Evolutionary conservation across 805 yeast species (phyloP).

Genomic region (Candida anglica): DNA sequence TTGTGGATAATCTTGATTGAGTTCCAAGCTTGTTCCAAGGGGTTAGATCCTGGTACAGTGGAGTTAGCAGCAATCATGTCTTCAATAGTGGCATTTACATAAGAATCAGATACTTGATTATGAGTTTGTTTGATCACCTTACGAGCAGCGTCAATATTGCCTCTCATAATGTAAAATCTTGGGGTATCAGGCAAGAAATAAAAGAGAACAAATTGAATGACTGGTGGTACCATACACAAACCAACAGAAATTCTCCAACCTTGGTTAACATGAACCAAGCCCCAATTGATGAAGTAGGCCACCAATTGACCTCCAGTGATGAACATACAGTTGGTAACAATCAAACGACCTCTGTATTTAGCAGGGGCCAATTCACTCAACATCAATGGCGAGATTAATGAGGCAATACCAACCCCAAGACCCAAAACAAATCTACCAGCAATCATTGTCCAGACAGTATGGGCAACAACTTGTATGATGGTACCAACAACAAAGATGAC

Average conservation of each 20-base stretch:
- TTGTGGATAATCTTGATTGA: conserved; percentile 61
- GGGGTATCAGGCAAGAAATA: conserved; percentile 94
- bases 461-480: conserved; percentile 75
- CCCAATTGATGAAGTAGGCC: conserved; percentile 93
- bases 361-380: conserved; percentile 92
- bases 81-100: conserved; percentile 61
- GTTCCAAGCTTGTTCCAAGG: conserved; percentile 51
- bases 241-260: conserved; percentile 97
- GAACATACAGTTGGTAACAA: conserved; percentile 82
- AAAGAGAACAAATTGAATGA: conserved; percentile 69
- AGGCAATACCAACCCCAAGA: conserved; percentile 94
- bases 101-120: conserved; percentile 55
- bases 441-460: conserved; percentile 85
- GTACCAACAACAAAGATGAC: conserved; percentile 82
- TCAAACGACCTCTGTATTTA: conserved; percentile 84
- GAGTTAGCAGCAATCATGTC: conserved; percentile 54
- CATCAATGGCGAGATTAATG: conserved; percentile 90
- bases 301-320: conserved; percentile 94
- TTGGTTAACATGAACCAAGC: conserved; percentile 62
- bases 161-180: conserved; percentile 75
- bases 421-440: conserved; percentile 92
- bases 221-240: conserved; percentile 83
- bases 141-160: conserved; percentile 61
- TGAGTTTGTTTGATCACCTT: conserved; percentile 63
- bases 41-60: conserved; percentile 35